Evolutionary conservation across 352 stramenopile genomes (phyloP).

Genomic region (Hyphochytrium catenoides): DNA sequence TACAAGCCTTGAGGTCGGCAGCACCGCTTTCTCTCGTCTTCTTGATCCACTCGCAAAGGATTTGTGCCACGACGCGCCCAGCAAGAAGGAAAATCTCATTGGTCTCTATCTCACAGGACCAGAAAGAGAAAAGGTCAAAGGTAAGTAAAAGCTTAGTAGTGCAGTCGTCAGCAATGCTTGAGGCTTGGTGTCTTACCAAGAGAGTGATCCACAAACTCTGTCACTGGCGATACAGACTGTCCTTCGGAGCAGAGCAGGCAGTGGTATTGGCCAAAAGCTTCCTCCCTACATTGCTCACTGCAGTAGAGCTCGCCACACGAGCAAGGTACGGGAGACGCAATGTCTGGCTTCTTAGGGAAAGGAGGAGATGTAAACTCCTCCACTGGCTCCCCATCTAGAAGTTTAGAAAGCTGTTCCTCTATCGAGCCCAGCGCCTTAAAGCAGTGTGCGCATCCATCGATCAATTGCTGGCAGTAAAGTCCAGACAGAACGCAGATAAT

Average conservation of each 20-base stretch:
- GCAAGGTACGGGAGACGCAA: conserved; percentile 9
- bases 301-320: conserved; percentile 57
- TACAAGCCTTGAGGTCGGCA: conserved; percentile 26
- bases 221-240: conserved; percentile 32
- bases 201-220: conserved; percentile 45
- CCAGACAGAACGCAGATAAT: conserved; percentile 10
- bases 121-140: background rate
- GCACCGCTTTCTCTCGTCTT: no score
- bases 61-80: conserved; percentile 48
- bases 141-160: conserved; percentile 8
- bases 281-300: conserved; percentile 33
- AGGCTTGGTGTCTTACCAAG: conserved; percentile 9
- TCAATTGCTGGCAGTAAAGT: conserved; percentile 1
- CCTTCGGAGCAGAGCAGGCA: conserved; percentile 41
- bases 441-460: background rate
- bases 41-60: conserved; percentile 28
- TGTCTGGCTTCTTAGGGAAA: conserved; percentile 1
- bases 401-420: conserved; percentile 5
- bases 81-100: conserved; percentile 83
- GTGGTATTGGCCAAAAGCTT: conserved; percentile 43
- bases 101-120: conserved; percentile 29
- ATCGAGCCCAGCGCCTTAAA: conserved; percentile 3
- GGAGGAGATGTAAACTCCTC: conserved; percentile 1
- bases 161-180: background rate
- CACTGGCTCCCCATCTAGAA: conserved; percentile 3